Conservation (phyloP, 495 filamentous ascomycete species). For the Xanthoparmelia taractica region DNA sequence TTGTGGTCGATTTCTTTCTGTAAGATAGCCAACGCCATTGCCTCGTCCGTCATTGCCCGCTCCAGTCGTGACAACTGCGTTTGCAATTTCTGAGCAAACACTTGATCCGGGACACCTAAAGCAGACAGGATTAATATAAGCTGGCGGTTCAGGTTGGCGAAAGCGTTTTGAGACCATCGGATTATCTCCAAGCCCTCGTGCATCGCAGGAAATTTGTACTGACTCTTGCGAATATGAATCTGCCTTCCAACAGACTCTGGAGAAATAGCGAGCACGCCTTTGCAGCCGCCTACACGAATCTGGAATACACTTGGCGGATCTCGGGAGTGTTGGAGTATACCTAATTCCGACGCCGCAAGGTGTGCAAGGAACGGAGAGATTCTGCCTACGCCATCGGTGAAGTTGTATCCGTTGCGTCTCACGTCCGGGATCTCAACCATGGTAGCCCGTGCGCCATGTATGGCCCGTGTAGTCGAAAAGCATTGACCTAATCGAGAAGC, state of each 20-base stretch:
- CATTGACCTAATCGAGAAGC: conserved; percentile 86
- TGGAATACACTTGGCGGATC: conserved; percentile 74
- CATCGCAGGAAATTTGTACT: conserved; percentile 74
- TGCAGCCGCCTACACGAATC: conserved; percentile 84
- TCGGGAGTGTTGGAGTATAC: conserved; percentile 39
- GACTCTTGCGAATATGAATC: conserved; percentile 70
- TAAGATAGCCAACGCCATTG: conserved; percentile 56
- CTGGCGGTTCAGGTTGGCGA: conserved; percentile 79
- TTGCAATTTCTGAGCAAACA: conserved; percentile 61
- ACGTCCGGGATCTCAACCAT: conserved; percentile 52
- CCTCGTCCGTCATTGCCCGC: conserved; percentile 55
- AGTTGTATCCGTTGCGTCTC: conserved; percentile 54
- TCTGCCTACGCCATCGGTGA: conserved; percentile 91
- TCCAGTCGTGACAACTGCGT: conserved; percentile 58
- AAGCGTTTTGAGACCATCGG: conserved; percentile 62
- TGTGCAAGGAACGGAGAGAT: conserved; percentile 72
- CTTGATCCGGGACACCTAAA: conserved; percentile 59
- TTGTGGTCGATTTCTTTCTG: conserved; percentile 77
- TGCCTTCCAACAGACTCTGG: conserved; percentile 52
- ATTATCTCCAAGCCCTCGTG: conserved; percentile 77
- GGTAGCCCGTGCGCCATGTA: conserved; percentile 41
- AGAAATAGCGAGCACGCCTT: conserved; percentile 74
- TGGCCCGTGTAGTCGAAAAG: conserved; percentile 82
- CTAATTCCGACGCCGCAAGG: conserved; percentile 58
- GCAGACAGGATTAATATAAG: conserved; percentile 75